Percentiles rank a stretch among this genome's conserved stretches.
Evolutionary conservation across 1,284 basidiomycete species (phyloP).

Genomic region (Ustilago bromivora): DNA sequence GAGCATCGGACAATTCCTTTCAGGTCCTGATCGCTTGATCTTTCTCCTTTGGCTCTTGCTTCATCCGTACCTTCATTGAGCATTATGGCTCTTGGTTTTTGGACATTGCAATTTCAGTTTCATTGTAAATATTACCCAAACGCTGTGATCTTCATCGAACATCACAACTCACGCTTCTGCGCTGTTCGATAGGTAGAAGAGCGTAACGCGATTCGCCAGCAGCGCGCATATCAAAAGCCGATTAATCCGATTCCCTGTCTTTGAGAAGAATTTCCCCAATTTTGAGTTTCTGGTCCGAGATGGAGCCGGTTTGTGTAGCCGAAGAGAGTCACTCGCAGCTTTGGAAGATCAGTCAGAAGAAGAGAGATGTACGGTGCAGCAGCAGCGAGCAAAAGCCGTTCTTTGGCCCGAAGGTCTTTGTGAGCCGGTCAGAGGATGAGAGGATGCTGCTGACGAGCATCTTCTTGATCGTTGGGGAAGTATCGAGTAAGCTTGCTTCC

Average conservation of each 20-base stretch:
- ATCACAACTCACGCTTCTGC: constrained; percentile 1
- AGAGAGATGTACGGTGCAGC: constrained; percentile 4
- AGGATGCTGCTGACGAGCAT: background rate
- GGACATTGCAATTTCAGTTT: constrained; percentile 17
- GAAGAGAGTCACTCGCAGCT: background rate
- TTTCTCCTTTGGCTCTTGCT: background rate
- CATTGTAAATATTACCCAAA: constrained; percentile 31
- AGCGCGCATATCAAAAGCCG: constrained; percentile 29
- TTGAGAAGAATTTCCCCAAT: constrained; percentile 1
- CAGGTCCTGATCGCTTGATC: background rate
- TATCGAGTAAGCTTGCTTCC: background rate
- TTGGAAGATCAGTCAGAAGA: background rate
- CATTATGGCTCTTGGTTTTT: background rate
- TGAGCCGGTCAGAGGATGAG: background rate
- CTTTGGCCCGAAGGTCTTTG: background rate
- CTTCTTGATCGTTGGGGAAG: constrained; percentile 4
- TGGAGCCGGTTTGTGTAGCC: background rate
- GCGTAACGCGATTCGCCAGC: constrained; percentile 3
- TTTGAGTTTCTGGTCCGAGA: background rate
- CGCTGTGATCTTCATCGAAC: background rate
- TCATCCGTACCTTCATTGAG: background rate
- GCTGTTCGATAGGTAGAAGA: constrained; percentile 35
- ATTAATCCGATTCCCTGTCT: constrained; percentile 13
- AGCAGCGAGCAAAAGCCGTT: constrained; percentile 1
- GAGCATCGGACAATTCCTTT: background rate